These are phyloP conservation scores for Psilocybe tampanensis DNA, from an alignment of 768 basidiomycete species.

Conservation along the genomic window DNA sequence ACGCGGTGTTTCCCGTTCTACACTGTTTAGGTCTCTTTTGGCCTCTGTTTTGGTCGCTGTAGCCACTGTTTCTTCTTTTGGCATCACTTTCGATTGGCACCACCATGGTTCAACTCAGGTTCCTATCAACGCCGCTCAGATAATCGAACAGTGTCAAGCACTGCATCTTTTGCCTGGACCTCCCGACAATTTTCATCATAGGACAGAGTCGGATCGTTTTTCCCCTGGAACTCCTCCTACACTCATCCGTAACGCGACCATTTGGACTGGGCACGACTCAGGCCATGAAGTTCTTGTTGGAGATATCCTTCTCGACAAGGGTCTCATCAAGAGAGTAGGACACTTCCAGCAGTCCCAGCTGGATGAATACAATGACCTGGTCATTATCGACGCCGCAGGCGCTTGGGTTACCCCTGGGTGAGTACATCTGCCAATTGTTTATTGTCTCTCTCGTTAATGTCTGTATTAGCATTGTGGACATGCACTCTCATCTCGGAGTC, in stretches of 20 bases:
- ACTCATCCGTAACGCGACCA: constrained; percentile 71
- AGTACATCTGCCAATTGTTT: neutral
- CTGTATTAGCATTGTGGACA: constrained; percentile 32
- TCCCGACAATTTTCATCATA: constrained; percentile 39
- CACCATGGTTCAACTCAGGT: constrained; percentile 19
- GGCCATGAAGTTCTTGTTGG: constrained; percentile 60
- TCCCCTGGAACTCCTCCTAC: constrained; percentile 62
- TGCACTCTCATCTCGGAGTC: constrained; percentile 59
- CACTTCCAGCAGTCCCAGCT: constrained; percentile 31
- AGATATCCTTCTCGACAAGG: constrained; percentile 61
- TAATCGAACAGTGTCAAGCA: constrained; percentile 52
- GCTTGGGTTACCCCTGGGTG: constrained; percentile 77
- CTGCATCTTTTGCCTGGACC: constrained; percentile 51
- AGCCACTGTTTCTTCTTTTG: constrained; percentile 26
- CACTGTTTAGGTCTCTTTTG: constrained; percentile 21
- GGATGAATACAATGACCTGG: constrained; percentile 26
- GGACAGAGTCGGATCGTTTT: constrained; percentile 60
- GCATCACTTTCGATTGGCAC: constrained; percentile 24
- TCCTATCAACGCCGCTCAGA: constrained; percentile 42
- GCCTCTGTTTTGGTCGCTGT: constrained; percentile 26
- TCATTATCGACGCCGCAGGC: constrained; percentile 56
- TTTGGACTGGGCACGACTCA: constrained; percentile 58
- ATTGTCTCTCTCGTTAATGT: neutral
- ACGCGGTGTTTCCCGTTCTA: constrained; percentile 9
- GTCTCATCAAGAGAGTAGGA: constrained; percentile 56